Evolutionary conservation across 2,329 filamentous ascomycete genomes (phyloP).

Genomic region (Curvularia sp.): DNA sequence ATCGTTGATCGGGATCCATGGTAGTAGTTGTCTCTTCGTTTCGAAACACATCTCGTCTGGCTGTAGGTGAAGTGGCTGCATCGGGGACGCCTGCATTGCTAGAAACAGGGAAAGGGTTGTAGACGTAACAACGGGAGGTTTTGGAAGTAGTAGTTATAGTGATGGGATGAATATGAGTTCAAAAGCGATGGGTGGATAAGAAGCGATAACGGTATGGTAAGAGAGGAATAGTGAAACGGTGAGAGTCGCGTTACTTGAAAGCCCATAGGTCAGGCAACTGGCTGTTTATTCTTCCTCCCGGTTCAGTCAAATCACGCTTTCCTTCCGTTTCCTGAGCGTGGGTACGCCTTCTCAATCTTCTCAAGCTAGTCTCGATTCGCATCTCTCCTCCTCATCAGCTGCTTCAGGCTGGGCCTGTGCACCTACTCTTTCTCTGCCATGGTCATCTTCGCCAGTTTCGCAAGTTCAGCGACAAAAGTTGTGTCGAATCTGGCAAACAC

Average conservation of each 20-base stretch:
- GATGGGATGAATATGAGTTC: background rate
- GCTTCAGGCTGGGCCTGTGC: constrained; percentile 24
- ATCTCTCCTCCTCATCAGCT: constrained; percentile 12
- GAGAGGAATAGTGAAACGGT: background rate
- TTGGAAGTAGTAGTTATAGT: background rate
- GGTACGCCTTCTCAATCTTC: constrained; percentile 29
- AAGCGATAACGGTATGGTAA: background rate
- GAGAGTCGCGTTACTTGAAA: background rate
- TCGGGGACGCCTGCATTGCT: background rate
- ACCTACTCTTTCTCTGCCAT: constrained; percentile 25
- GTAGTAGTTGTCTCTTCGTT: background rate
- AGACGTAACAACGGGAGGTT: background rate
- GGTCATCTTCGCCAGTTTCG: constrained; percentile 23
- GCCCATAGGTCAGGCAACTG: background rate
- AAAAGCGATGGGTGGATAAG: background rate
- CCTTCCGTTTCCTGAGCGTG: constrained; percentile 7
- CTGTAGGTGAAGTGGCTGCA: background rate
- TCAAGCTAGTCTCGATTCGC: constrained; percentile 8
- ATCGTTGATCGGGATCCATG: background rate
- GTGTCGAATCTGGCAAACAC: constrained; percentile 12
- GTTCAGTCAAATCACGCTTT: background rate
- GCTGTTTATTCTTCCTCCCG: background rate
- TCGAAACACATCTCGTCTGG: background rate
- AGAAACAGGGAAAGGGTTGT: background rate
- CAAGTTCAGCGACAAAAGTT: constrained; percentile 12